These are phyloP conservation scores for Rhodosporidiobolus odoratus DNA, from an alignment of 768 basidiomycete genomes.

Conservation along the genomic window DNA sequence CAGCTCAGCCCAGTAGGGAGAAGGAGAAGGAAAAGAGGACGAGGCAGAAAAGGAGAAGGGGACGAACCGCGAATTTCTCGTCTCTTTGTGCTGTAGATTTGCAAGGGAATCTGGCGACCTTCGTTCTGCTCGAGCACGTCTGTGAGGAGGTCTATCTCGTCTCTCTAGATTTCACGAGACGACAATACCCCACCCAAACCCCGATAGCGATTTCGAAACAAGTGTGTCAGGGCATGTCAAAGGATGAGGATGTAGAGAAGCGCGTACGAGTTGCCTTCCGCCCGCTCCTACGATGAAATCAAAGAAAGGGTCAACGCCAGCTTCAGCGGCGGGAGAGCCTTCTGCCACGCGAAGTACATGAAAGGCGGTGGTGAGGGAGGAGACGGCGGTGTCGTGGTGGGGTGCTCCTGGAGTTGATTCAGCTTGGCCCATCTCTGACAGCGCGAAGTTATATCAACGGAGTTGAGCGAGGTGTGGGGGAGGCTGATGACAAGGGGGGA, in stretches of 20 bases:
- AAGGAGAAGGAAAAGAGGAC: neutral
- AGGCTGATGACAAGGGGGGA: neutral
- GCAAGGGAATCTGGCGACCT: slow-evolving; percentile 30
- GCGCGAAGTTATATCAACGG: neutral
- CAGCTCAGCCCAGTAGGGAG: neutral
- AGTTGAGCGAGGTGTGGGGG: neutral
- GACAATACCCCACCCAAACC: neutral
- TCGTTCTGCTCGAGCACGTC: slow-evolving; percentile 29
- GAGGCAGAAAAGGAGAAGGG: neutral
- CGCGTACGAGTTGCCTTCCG: slow-evolving; percentile 52
- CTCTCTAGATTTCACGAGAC: too few relatives aligned
- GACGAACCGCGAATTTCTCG: slow-evolving; percentile 38
- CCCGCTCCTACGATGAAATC: slow-evolving; percentile 93
- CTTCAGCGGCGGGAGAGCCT: slow-evolving; percentile 73
- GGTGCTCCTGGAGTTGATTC: neutral
- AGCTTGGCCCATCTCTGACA: slow-evolving; percentile 23
- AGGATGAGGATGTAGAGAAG: slow-evolving; percentile 12
- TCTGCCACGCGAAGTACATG: slow-evolving; percentile 36
- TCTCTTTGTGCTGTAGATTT: slow-evolving; percentile 42
- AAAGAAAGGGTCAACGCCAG: slow-evolving; percentile 84
- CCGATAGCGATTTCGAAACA: neutral
- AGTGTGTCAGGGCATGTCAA: neutral
- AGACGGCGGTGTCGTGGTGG: neutral
- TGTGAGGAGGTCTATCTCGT: slow-evolving; percentile 36
- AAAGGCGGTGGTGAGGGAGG: slow-evolving; percentile 9